Conservation (phyloP, 2,329 filamentous ascomycete species). For the Falciphora oryzae region DNA sequence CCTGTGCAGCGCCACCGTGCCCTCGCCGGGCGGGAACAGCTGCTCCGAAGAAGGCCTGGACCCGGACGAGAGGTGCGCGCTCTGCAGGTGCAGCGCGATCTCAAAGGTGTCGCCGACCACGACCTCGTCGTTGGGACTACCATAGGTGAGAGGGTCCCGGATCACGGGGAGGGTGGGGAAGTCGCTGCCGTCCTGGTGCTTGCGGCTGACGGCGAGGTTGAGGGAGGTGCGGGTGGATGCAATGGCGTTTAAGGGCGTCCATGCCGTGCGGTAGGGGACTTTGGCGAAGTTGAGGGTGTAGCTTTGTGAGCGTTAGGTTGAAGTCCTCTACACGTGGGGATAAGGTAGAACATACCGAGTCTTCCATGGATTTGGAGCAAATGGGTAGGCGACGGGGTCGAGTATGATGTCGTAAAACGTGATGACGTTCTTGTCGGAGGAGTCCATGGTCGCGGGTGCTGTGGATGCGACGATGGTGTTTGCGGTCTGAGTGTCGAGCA, state of each 20-base stretch:
- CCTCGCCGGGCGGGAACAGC: conserved; percentile 42
- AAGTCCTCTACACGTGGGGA: no score
- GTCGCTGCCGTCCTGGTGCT: conserved; percentile 49
- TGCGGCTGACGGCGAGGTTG: conserved; percentile 42
- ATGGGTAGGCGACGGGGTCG: conserved; percentile 23
- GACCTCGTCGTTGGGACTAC: no score
- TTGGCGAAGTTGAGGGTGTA: conserved; percentile 37
- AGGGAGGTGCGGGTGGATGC: conserved; percentile 39
- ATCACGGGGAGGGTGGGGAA: conserved; percentile 58
- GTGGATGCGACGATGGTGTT: background rate
- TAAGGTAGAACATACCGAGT: conserved; percentile 14
- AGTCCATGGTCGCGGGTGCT: background rate
- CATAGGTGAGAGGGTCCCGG: no score
- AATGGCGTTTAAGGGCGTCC: conserved; percentile 49
- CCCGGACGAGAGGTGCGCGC: conserved; percentile 36
- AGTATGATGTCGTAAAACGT: conserved; percentile 38
- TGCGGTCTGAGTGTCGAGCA: background rate
- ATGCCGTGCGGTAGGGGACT: conserved; percentile 31
- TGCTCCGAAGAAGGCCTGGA: conserved; percentile 34
- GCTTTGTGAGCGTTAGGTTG: conserved; percentile 28
- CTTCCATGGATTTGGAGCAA: conserved; percentile 29
- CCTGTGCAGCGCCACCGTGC: conserved; percentile 33
- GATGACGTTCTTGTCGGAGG: conserved; percentile 17
- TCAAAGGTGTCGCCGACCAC: conserved; percentile 59
- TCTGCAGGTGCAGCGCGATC: conserved; percentile 55